A percentile compares a stretch with the other conserved stretches of the same genome.
Evolutionary conservation across 352 stramenopile genomes (phyloP).

Genomic region (Globisporangium ultimum): DNA sequence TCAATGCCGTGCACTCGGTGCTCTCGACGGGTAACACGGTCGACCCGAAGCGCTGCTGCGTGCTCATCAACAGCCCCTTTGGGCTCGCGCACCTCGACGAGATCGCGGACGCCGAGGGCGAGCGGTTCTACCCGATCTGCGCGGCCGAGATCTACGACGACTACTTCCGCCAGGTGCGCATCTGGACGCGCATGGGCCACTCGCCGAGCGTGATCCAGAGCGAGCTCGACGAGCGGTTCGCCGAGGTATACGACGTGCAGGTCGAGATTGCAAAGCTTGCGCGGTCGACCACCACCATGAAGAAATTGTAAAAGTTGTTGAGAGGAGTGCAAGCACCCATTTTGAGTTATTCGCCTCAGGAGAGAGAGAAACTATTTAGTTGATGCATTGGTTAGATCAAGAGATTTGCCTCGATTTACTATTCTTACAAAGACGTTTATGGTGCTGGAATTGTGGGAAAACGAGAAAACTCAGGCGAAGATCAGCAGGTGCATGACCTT

Average conservation of each 20-base stretch:
- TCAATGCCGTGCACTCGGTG: constrained; percentile 57
- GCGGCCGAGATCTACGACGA: constrained; percentile 70
- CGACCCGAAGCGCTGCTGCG: constrained; percentile 48
- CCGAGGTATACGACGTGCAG: constrained; percentile 33
- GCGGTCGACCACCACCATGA: constrained; percentile 27
- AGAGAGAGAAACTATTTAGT: too few relatives aligned
- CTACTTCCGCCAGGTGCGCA: constrained; percentile 66
- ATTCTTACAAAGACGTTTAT: too few relatives aligned
- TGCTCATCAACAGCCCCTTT: constrained; percentile 60
- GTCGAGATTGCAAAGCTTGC: constrained; percentile 20
- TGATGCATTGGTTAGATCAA: too few relatives aligned
- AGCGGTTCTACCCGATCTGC: constrained; percentile 60
- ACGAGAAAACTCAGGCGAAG: background rate
- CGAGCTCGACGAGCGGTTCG: constrained; percentile 53
- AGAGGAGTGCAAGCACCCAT: too few relatives aligned
- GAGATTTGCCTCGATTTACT: too few relatives aligned
- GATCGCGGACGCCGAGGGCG: constrained; percentile 42
- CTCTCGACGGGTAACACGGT: constrained; percentile 38
- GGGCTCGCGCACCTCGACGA: constrained; percentile 53
- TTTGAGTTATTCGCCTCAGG: too few relatives aligned
- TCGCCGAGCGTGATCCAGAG: constrained; percentile 43
- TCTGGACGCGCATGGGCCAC: constrained; percentile 69
- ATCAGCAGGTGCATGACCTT: constrained; percentile 9
- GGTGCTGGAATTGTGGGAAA: too few relatives aligned
- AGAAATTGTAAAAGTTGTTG: constrained; percentile 14